A percentile compares a stretch with the other conserved stretches of the same genome.
Evolutionary conservation across 2,329 filamentous ascomycete species (phyloP).

Genomic region (Sporothrix sp.): DNA sequence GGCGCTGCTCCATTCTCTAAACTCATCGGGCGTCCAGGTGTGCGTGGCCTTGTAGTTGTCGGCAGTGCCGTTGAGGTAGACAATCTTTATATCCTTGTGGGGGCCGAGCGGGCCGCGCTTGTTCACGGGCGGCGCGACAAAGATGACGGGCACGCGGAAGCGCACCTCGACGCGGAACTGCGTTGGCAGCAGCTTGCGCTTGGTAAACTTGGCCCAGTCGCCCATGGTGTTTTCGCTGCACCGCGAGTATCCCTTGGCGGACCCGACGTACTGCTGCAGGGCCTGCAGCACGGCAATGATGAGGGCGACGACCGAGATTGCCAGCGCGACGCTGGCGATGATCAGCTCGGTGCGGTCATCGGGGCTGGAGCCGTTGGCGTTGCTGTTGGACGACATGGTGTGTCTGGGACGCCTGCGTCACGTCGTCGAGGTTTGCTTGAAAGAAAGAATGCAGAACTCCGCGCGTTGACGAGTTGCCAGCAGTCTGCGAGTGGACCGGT

Average conservation of each 20-base stretch:
- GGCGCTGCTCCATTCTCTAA: not conserved
- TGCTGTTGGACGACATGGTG: constrained; percentile 1
- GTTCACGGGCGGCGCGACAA: constrained; percentile 36
- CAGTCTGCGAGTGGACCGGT: too few relatives aligned
- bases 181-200: constrained; percentile 29
- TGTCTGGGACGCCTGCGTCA: too few relatives aligned
- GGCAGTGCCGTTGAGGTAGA: constrained; percentile 30
- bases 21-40: constrained; percentile 18
- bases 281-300: constrained; percentile 37
- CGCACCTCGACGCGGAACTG: constrained; percentile 41
- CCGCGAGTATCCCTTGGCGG: constrained; percentile 38
- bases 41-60: constrained; percentile 23
- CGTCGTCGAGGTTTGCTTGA: too few relatives aligned
- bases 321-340: constrained; percentile 35
- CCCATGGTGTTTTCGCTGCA: constrained; percentile 40
- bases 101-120: constrained; percentile 24
- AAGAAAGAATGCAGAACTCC: too few relatives aligned
- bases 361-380: not conserved
- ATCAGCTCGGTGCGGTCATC: constrained; percentile 21
- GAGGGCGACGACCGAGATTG: constrained; percentile 39
- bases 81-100: constrained; percentile 23
- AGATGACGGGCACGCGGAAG: constrained; percentile 40
- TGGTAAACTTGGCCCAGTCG: constrained; percentile 33
- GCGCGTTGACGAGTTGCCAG: too few relatives aligned
- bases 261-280: constrained; percentile 40